These are phyloP conservation scores for Penicillium sp. DNA, from an alignment of 2,329 filamentous ascomycete species.

Conservation along the genomic window DNA sequence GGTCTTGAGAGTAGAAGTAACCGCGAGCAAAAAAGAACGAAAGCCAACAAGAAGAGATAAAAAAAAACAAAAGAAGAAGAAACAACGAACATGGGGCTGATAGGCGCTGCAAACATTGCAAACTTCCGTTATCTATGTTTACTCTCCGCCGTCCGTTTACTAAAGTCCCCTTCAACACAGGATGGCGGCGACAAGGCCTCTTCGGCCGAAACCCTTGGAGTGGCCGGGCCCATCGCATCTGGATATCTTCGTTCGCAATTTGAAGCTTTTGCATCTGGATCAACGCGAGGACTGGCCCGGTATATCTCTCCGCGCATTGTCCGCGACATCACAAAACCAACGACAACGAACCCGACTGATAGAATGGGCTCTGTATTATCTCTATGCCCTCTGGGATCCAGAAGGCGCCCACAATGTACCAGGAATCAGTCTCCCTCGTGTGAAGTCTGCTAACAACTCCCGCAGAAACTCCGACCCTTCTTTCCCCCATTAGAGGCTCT, in stretches of 20 bases:
- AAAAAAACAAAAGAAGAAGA: slow-evolving; percentile 2
- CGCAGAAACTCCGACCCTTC: slow-evolving; percentile 82
- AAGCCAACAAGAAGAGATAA: neutral
- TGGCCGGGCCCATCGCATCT: slow-evolving; percentile 54
- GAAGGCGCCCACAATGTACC: slow-evolving; percentile 69
- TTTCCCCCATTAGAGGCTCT: slow-evolving; percentile 88
- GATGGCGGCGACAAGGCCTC: slow-evolving; percentile 36
- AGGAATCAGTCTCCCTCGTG: neutral
- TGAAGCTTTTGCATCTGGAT: slow-evolving; percentile 80
- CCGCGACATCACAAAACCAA: slow-evolving; percentile 68
- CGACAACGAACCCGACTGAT: slow-evolving; percentile 78
- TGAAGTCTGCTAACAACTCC: slow-evolving; percentile 8
- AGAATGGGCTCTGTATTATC: slow-evolving; percentile 87
- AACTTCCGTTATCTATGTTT: slow-evolving; percentile 28
- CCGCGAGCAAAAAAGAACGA: slow-evolving; percentile 4
- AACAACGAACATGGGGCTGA: slow-evolving; percentile 8
- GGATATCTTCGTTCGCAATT: slow-evolving; percentile 74
- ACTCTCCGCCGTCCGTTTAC: slow-evolving; percentile 16
- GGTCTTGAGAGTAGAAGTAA: slow-evolving; percentile 5
- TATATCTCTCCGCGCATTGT: slow-evolving; percentile 69
- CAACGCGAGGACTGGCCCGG: slow-evolving; percentile 74
- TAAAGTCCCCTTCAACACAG: slow-evolving; percentile 12
- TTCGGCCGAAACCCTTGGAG: slow-evolving; percentile 32
- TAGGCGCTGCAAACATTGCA: slow-evolving; percentile 27
- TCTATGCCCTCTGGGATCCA: slow-evolving; percentile 81